These are phyloP conservation scores for Coriaria nepalensis DNA, from an alignment of 306 rosid genomes.

Conservation along the genomic window DNA sequence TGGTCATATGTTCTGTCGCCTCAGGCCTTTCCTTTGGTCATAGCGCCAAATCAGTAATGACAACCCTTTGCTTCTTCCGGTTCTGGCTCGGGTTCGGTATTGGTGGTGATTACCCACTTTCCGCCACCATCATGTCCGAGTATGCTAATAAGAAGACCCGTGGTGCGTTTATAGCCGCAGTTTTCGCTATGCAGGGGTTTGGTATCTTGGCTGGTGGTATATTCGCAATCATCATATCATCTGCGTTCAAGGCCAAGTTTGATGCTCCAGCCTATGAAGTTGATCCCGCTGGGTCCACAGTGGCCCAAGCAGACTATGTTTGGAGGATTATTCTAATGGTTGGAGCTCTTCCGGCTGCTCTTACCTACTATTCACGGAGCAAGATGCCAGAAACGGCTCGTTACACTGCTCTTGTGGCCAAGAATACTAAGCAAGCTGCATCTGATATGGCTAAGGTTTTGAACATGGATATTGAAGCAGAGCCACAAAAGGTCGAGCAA, in stretches of 20 bases:
- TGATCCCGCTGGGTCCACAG: background rate
- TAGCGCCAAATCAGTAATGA: background rate
- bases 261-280: background rate
- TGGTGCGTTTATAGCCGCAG: constrained; percentile 12
- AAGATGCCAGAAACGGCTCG: constrained; percentile 14
- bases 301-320: background rate
- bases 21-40: constrained; percentile 10
- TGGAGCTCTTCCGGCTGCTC: constrained; percentile 8
- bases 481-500: background rate
- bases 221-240: constrained; percentile 1
- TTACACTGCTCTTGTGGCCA: constrained; percentile 12
- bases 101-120: constrained; percentile 12
- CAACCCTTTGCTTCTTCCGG: constrained; percentile 10
- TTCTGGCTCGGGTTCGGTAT: constrained; percentile 13
- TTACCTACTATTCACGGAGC: constrained; percentile 7
- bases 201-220: constrained; percentile 8
- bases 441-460: constrained; percentile 13
- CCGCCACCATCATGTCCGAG: constrained; percentile 11
- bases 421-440: constrained; percentile 10
- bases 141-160: constrained; percentile 13
- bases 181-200: constrained; percentile 11
- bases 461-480: constrained; percentile 1
- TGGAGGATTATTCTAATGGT: constrained; percentile 4
- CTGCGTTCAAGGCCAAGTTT: constrained; percentile 1
- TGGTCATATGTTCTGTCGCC: constrained; percentile 10